Percentiles rank a stretch among this genome's conserved stretches.
phyloP scores from a whole-genome alignment of 345 rosid genomes.

The Citrus glauca region DNA sequence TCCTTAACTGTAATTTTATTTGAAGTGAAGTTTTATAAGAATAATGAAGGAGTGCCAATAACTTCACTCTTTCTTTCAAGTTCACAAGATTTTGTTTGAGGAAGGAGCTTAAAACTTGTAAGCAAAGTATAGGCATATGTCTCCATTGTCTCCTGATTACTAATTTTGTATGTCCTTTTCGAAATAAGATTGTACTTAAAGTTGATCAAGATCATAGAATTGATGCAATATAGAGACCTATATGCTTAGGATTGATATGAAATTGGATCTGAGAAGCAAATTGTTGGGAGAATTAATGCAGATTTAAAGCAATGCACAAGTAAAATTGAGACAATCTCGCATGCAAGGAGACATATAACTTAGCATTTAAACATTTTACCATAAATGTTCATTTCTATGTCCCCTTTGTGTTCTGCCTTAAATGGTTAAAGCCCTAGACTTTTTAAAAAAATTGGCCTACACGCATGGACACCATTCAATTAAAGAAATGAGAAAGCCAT shows the following conservation, averaged over 20 bases:
- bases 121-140: not conserved
- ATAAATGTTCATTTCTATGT: constrained; percentile 4
- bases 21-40: no score
- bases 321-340: not conserved
- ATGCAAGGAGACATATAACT: not conserved
- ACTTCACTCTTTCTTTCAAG: no score
- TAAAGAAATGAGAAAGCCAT: not conserved
- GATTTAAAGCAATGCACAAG: not conserved
- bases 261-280: not conserved
- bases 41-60: no score
- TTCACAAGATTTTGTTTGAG: not conserved
- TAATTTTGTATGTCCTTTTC: not conserved
- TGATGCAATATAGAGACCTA: not conserved
- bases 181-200: not conserved
- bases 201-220: not conserved
- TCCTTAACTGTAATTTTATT: no score
- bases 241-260: not conserved
- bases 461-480: no score
- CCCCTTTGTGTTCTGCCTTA: constrained; percentile 1
- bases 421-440: not conserved
- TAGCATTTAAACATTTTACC: not conserved
- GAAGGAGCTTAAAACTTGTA: not conserved
- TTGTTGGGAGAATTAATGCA: not conserved
- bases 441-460: not conserved
- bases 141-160: not conserved